Conservation (phyloP, 2,329 filamentous ascomycete species). For the Diaporthe sp. region DNA sequence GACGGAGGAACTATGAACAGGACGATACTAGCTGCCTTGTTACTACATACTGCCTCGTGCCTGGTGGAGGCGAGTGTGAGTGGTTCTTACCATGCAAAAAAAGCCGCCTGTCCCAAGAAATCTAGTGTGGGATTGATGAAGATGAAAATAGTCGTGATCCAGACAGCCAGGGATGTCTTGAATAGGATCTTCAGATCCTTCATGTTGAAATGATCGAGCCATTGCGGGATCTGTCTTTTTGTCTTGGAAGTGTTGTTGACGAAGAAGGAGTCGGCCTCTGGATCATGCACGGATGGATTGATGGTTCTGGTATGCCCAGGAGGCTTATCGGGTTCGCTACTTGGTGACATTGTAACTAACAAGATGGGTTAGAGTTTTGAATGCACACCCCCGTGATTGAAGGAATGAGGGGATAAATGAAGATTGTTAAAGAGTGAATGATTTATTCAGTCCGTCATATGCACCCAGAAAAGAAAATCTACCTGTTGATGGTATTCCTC, state of each 20-base stretch:
- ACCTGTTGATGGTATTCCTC: background rate
- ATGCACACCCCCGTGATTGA: background rate
- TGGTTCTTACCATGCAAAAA: background rate
- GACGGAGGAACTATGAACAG: slow-evolving; percentile 41
- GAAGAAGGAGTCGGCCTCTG: background rate
- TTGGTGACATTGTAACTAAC: background rate
- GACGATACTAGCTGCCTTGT: slow-evolving; percentile 9
- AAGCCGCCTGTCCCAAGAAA: background rate
- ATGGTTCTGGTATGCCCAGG: background rate
- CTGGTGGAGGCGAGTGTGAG: background rate
- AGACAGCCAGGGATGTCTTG: slow-evolving; percentile 1
- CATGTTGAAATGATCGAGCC: background rate
- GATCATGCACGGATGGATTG: background rate
- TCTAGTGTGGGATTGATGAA: background rate
- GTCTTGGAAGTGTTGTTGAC: background rate
- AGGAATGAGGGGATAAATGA: background rate
- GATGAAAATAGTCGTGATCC: background rate
- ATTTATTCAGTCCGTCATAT: background rate
- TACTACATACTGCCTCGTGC: background rate
- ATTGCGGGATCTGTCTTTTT: background rate
- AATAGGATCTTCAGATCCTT: slow-evolving; percentile 1
- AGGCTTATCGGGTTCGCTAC: background rate
- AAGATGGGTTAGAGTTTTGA: background rate
- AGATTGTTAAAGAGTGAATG: background rate
- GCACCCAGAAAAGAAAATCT: background rate